Evolutionary conservation across 768 basidiomycete genomes (phyloP), one percentile per base, ranked within the genome.

Genomic region (Thelephora ganbajun): DNA sequence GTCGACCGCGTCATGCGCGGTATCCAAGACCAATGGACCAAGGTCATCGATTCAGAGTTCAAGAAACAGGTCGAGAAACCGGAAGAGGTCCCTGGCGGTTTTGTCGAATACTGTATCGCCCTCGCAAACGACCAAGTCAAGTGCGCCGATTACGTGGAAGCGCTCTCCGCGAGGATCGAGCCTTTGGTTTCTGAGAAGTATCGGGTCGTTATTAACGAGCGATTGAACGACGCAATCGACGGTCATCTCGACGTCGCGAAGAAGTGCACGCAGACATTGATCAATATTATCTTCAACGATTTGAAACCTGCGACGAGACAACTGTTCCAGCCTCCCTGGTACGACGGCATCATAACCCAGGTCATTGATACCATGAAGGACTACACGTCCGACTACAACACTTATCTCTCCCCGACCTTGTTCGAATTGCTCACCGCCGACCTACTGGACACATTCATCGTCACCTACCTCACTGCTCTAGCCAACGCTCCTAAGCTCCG

Each of bases 161-260:
- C 83, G 2, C 72, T 98, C 2, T 76, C 87, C 19, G 79, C 72
- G 9, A 80, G 94, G 23, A 67, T 98, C 20, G 94, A 98, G 65
- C 79, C 85, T 1, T 76, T 97, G 43, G 93, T 98, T 4, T 90
- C 86, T 7, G 83, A 86, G 58, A 98, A 97, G 66, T 98, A 98
- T 63, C 72, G 83, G 39, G 71, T 67, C 12, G 71, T 76, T 5
- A 94, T 98, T 57, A 80, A 76, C 54, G 89, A 91, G 57, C 76
- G 80, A 39, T 69, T 98, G 45, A 97, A 96, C 67, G 86, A 94
- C 53, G 92, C 93, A 33, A 97, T 98, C 54, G 94, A 99, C 60
- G 96, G 96, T 2, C 98, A 93, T 63, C 76, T 98, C 52, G 96
- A 99, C 63, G 90, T 98, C 35, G 93, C 93, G 46, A 98, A 98